Percentiles rank a stretch among this genome's conserved stretches.
Conservation (phyloP, 2,329 filamentous ascomycete genomes). For the Fusarium bulbicola region DNA sequence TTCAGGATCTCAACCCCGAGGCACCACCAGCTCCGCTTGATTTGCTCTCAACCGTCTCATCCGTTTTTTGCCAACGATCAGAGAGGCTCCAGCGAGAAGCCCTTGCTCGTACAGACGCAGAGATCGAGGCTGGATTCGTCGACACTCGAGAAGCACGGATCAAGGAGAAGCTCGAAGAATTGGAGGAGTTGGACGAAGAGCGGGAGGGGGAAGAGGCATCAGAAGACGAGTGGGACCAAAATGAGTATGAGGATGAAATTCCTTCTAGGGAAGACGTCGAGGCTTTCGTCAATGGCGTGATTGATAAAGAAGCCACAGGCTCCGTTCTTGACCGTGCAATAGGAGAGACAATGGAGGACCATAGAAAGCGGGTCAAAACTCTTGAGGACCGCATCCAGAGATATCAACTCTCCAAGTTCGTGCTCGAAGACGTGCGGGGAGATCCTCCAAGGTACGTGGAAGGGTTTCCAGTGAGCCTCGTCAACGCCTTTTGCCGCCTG, state of each 20-base stretch:
- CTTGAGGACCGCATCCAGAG: conserved; percentile 25
- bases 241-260: neutral
- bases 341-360: conserved; percentile 2
- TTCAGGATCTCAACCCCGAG: neutral
- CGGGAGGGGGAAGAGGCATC: neutral
- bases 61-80: conserved; percentile 6
- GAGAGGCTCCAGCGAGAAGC: neutral
- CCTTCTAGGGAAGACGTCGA: conserved; percentile 17
- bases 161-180: neutral
- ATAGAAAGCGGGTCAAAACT: conserved; percentile 10
- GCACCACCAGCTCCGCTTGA: conserved; percentile 12
- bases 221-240: neutral
- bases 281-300: conserved; percentile 9
- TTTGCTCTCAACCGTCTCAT: conserved; percentile 16
- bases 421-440: conserved; percentile 1
- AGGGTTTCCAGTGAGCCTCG: conserved; percentile 38
- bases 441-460: conserved; percentile 41
- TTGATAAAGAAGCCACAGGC: conserved; percentile 1
- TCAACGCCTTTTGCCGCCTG: conserved; percentile 25
- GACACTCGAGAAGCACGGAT: neutral
- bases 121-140: neutral
- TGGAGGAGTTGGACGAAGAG: neutral
- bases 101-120: neutral
- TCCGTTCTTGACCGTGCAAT: neutral
- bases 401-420: conserved; percentile 1